Conservation (phyloP, 441 rosid genomes). For the Biscutella laevigata region DNA sequence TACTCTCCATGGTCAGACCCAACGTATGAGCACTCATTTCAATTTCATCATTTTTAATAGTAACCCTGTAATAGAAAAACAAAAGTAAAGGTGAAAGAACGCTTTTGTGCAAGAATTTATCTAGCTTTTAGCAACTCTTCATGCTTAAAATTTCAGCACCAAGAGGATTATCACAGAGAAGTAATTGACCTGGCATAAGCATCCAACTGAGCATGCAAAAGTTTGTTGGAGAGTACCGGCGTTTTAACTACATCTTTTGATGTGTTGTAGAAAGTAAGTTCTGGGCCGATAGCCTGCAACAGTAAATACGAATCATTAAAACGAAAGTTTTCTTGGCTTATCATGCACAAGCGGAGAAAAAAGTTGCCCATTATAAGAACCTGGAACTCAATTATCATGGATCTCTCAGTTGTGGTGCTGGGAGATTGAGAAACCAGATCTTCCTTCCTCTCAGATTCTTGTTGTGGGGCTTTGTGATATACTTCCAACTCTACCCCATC, state of each 20-base stretch:
- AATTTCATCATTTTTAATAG: slow-evolving; percentile 57
- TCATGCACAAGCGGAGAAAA: slow-evolving; percentile 15
- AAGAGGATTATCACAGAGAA: slow-evolving; percentile 7
- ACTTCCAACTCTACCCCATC: slow-evolving; percentile 60
- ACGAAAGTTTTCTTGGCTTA: slow-evolving; percentile 14
- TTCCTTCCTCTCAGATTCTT: slow-evolving; percentile 33
- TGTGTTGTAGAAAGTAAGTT: slow-evolving; percentile 83
- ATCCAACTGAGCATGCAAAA: slow-evolving; percentile 89
- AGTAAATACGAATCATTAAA: slow-evolving; percentile 15
- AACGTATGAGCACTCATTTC: slow-evolving; percentile 77
- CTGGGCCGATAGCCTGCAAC: slow-evolving; percentile 90
- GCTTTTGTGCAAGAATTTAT: slow-evolving; percentile 12
- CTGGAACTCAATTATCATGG: slow-evolving; percentile 72
- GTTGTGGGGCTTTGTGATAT: slow-evolving; percentile 33
- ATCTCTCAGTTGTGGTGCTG: slow-evolving; percentile 36
- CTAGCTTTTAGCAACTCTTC: slow-evolving; percentile 3
- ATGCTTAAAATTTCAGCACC: slow-evolving; percentile 5
- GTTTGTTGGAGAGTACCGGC: slow-evolving; percentile 67
- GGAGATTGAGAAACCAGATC: slow-evolving; percentile 32
- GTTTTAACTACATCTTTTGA: slow-evolving; percentile 68
- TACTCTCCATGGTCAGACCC: slow-evolving; percentile 94
- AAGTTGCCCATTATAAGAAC: slow-evolving; percentile 29
- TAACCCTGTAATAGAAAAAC: slow-evolving; percentile 47
- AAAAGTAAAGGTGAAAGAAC: slow-evolving; percentile 1
- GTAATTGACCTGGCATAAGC: slow-evolving; percentile 61